Base-by-base conservation (phyloP, 1,284 basidiomycete genomes). In the Trametes polyzona region DNA sequence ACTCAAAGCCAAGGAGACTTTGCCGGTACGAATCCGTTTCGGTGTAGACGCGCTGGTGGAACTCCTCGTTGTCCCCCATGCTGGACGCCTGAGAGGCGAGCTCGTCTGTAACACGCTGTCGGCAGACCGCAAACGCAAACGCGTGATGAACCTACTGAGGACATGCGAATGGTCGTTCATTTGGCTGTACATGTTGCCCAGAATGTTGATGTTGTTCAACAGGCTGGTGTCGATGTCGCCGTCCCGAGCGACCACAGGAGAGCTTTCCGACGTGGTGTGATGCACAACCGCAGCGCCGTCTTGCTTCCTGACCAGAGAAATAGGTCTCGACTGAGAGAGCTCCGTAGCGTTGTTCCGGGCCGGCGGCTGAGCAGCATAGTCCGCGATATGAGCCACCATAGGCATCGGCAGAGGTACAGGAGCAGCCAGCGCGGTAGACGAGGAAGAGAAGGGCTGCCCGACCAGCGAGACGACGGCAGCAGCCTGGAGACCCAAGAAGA, bases 11-110 rank as follows among this genome's bases (percentile, higher is more conserved):
- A 3, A 64, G 62, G 42, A 82, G 64, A 62, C 76, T 77, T 29
- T 59, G 61, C 39, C 76, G 69, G 65, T 79, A 84, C 9, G 64
- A 69, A 9, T 69, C 69, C n/a, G 83, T 62, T 35, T 73, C 69
- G 35, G 69, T 59, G 10, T 68, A 66, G 36, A 73, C 76, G 46
- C 76, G 66, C 48, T 76, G 71, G 58, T 77, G 73, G 62, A 77
- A 78, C 12, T 63, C 71, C 17, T 58, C 46, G 58, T 78, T 71
- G 53, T 68, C 64, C 1, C 65, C 61, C 17, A 47, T 30, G 3
- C 63, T 49, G 10, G 55, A 24, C 2, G 64, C 39, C 32, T 55
- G 41, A 16, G 50, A 33, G 9, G 56, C 54, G 23, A 65, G 42
- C 17, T 35, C 47, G 35, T 52, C 64, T 66, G 41, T 12, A 19